Conservation (phyloP, 108 stramenopile species). For the Thalassiosira profunda region DNA sequence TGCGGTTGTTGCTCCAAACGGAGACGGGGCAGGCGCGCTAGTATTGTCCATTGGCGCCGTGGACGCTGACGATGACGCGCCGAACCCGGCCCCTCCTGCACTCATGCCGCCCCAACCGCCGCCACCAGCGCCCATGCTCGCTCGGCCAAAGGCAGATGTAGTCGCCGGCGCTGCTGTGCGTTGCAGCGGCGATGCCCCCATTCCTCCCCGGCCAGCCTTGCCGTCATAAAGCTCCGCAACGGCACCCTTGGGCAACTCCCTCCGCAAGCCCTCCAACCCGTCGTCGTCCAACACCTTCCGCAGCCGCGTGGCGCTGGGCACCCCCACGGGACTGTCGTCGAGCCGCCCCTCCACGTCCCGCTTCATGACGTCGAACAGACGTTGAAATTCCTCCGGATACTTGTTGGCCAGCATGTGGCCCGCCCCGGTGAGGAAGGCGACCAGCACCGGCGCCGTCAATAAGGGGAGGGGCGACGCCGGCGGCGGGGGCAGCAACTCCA, state of each 20-base stretch:
- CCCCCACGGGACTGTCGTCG: slow-evolving; percentile 78
- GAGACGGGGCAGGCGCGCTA: background rate
- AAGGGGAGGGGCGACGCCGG: slow-evolving; percentile 71
- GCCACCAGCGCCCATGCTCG: background rate
- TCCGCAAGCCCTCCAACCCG: slow-evolving; percentile 63
- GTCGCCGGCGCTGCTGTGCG: too few relatives aligned
- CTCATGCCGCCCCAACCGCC: too few relatives aligned
- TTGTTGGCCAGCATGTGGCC: slow-evolving; percentile 89
- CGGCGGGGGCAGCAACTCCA: slow-evolving; percentile 64
- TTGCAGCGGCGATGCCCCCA: background rate
- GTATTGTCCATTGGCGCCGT: background rate
- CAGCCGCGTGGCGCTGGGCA: slow-evolving; percentile 79
- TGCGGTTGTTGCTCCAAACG: too few relatives aligned
- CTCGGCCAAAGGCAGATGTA: background rate
- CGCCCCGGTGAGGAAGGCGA: slow-evolving; percentile 82
- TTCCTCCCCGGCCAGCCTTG: slow-evolving; percentile 29
- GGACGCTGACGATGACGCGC: background rate
- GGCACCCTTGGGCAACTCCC: slow-evolving; percentile 63
- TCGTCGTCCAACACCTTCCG: slow-evolving; percentile 62
- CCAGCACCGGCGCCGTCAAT: slow-evolving; percentile 84
- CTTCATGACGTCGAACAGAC: slow-evolving; percentile 49
- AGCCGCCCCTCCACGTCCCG: slow-evolving; percentile 61
- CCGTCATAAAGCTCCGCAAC: slow-evolving; percentile 67
- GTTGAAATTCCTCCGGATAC: slow-evolving; percentile 55
- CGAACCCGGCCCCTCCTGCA: background rate